Conservation (phyloP, 1,284 basidiomycete species). For the Marasmius tenuissimus region DNA sequence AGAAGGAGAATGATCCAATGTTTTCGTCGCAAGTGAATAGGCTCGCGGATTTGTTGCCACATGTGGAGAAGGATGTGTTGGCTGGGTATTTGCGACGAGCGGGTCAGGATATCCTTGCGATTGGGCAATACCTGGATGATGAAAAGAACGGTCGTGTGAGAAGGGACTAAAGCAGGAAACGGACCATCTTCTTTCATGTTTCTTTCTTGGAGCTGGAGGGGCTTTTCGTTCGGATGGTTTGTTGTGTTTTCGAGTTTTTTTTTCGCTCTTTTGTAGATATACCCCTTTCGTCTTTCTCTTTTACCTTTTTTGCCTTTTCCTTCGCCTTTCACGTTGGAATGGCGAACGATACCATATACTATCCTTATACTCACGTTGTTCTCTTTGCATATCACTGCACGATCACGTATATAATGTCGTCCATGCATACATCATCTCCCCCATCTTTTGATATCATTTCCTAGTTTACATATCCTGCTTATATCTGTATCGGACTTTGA, state of each 20-base stretch:
- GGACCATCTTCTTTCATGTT: not conserved
- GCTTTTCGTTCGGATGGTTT: not conserved
- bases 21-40: conserved; percentile 70
- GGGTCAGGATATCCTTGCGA: conserved; percentile 80
- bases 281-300: not conserved
- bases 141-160: conserved; percentile 74
- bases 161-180: conserved; percentile 27
- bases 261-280: too few relatives aligned
- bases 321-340: too few relatives aligned
- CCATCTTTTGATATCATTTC: not conserved
- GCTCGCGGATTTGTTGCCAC: conserved; percentile 73
- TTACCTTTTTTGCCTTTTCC: not conserved
- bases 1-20: conserved; percentile 35
- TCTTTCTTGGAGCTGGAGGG: not conserved
- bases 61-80: conserved; percentile 69
- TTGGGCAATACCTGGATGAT: conserved; percentile 86
- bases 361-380: not conserved
- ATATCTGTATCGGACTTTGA: not conserved
- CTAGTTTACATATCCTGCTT: not conserved
- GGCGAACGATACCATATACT: not conserved
- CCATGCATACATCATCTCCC: not conserved
- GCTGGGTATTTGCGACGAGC: conserved; percentile 72
- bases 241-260: too few relatives aligned
- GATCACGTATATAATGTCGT: not conserved
- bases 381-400: not conserved